Evolutionary conservation across 2,329 filamentous ascomycete genomes (phyloP), one percentile per base, ranked within the genome.

Genomic region (Leptographium galeiforme): DNA sequence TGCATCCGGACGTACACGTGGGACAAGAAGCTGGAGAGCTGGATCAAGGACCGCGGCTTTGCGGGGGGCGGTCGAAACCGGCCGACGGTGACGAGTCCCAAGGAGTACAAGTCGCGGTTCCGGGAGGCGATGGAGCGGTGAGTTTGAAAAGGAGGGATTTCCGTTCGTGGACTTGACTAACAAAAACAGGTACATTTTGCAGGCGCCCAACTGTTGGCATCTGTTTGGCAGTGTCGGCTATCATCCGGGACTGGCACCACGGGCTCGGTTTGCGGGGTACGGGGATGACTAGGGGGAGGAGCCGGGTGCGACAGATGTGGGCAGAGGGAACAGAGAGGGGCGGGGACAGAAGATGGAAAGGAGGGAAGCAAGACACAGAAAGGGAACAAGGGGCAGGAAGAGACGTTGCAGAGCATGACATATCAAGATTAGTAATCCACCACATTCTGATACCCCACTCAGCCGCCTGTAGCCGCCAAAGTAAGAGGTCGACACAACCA

Each of bases 11-110:
- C 93, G 0, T 98, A 97, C 66, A 98, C 93, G 0, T 98, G 93
- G 89, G 93, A 98, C 72, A 98, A 98, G 76, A 96, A 96, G 66
- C 79, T 98, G n/a, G 93, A 98, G 71, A 93, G 85, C 53, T 98
- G 93, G 93, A 96, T 98, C 77, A 98, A 98, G 69, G 90, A 97
- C 64, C 85, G 91, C 41, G 93, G 87, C 0, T 89, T 90, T 62
- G 85, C 80, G 0, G 82, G 83, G 7, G 82, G 84, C 55, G 83
- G 84, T 34, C 81, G 86, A 54, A 87, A 94, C 62, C 79, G 89
- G 57, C 94, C 94, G 10, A 98, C 93, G 0, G 93, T 98, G 50
- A 98, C 93, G 12, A 94, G 87, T 68, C 94, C 93, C 2, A 95
- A 93, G 70, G 93, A 98, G 70, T 98, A 98, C 67, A 94, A 96